Conservation (phyloP, 305 asterid species). For the Fraxinus sp. region DNA sequence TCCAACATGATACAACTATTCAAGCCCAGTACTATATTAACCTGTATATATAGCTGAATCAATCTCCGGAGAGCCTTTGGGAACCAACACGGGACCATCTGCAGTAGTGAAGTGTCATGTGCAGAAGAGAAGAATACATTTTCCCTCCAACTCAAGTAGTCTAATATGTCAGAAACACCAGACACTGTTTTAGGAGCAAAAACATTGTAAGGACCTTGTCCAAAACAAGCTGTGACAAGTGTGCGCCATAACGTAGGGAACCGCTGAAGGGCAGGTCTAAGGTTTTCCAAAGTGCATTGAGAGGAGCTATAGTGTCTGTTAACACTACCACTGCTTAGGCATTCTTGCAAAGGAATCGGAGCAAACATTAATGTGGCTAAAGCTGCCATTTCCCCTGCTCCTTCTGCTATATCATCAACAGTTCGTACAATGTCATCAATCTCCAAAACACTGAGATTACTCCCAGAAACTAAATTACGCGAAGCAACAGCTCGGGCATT, state of each 20-base stretch:
- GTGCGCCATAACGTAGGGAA: conserved; percentile 91
- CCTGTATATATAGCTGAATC: conserved; percentile 94
- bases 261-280: conserved; percentile 81
- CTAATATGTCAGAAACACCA: conserved; percentile 76
- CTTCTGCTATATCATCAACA: conserved; percentile 98
- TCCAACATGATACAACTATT: conserved; percentile 19
- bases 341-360: conserved; percentile 84
- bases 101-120: conserved; percentile 85
- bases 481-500: conserved; percentile 92
- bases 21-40: conserved; percentile 29
- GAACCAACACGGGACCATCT: conserved; percentile 98
- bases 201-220: conserved; percentile 68
- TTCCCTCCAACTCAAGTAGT: conserved; percentile 96
- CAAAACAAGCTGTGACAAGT: conserved; percentile 83
- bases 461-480: conserved; percentile 62
- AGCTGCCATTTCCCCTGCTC: conserved; percentile 98
- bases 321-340: conserved; percentile 92
- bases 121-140: conserved; percentile 84
- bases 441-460: conserved; percentile 56
- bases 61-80: conserved; percentile 92
- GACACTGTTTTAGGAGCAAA: conserved; percentile 64
- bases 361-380: conserved; percentile 95
- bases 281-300: conserved; percentile 98
- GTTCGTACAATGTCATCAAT: conserved; percentile 70
- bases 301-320: conserved; percentile 78